phyloP scores from a whole-genome alignment of 495 filamentous ascomycete genomes.

The Penicillium canariense region DNA sequence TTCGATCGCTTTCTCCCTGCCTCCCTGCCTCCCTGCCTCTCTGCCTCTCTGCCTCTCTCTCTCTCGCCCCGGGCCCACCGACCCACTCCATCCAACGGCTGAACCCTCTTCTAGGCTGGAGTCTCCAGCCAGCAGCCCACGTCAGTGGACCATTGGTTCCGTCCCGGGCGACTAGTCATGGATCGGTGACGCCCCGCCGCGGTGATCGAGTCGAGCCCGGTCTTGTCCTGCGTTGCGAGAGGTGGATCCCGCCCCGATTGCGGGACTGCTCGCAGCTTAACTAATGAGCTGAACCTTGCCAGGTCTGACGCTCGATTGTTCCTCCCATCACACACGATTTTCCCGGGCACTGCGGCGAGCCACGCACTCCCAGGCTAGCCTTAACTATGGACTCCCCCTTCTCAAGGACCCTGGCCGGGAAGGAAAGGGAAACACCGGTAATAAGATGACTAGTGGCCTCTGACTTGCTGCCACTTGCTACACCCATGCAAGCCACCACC shows the following conservation, averaged over 20 bases:
- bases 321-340: background rate
- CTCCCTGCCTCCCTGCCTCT: constrained; percentile 1
- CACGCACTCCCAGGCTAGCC: no score
- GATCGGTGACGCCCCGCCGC: constrained; percentile 32
- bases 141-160: constrained; percentile 26
- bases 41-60: background rate
- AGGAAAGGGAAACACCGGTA: background rate
- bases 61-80: constrained; percentile 6
- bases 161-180: constrained; percentile 24
- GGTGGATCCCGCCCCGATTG: constrained; percentile 3
- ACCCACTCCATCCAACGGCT: constrained; percentile 33
- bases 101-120: constrained; percentile 20
- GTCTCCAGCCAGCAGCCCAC: constrained; percentile 18
- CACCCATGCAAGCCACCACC: constrained; percentile 3
- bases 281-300: constrained; percentile 17
- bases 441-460: background rate
- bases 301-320: background rate
- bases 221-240: constrained; percentile 5
- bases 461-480: constrained; percentile 1
- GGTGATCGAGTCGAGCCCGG: constrained; percentile 31
- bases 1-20: background rate
- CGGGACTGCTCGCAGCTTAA: background rate
- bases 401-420: background rate
- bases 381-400: no score
- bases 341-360: background rate